These are phyloP conservation scores for Ustulina deusta DNA, from an alignment of 2,329 filamentous ascomycete genomes.

Conservation along the genomic window DNA sequence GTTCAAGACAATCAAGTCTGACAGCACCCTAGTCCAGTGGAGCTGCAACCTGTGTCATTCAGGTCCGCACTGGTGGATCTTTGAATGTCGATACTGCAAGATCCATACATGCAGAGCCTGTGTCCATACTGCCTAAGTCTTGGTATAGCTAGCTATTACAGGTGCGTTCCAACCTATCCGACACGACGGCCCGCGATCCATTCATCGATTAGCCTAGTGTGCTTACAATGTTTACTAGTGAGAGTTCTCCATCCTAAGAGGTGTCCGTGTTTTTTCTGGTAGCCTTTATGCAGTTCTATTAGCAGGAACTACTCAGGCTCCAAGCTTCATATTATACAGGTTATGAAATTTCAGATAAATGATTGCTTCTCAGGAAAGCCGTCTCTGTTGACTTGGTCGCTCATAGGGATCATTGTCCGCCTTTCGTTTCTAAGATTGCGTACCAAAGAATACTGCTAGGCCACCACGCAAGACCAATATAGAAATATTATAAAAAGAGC, in stretches of 20 bases:
- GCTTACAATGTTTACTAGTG: background rate
- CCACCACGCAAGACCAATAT: background rate
- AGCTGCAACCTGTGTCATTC: conserved; percentile 73
- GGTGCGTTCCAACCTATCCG: conserved; percentile 22
- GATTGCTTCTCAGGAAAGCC: conserved; percentile 10
- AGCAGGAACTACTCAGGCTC: background rate
- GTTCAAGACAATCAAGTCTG: conserved; percentile 75
- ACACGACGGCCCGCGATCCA: background rate
- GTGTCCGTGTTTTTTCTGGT: background rate
- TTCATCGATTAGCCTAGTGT: background rate
- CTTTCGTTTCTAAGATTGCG: background rate
- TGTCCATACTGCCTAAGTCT: conserved; percentile 57
- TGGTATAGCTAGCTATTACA: conserved; percentile 2
- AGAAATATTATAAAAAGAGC: conserved; percentile 5
- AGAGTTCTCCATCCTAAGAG: background rate
- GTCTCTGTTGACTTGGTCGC: conserved; percentile 5
- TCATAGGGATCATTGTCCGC: background rate
- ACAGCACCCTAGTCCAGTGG: conserved; percentile 74
- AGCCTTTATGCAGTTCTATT: background rate
- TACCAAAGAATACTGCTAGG: conserved; percentile 4
- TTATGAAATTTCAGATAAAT: too few relatives aligned
- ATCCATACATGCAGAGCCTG: conserved; percentile 73
- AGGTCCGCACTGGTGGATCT: conserved; percentile 76
- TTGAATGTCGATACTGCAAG: conserved; percentile 76
- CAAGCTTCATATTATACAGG: background rate